A percentile compares a stretch with the other conserved stretches of the same genome.
Conservation (phyloP, 768 basidiomycete genomes). For the Phaeotremella fagi region DNA sequence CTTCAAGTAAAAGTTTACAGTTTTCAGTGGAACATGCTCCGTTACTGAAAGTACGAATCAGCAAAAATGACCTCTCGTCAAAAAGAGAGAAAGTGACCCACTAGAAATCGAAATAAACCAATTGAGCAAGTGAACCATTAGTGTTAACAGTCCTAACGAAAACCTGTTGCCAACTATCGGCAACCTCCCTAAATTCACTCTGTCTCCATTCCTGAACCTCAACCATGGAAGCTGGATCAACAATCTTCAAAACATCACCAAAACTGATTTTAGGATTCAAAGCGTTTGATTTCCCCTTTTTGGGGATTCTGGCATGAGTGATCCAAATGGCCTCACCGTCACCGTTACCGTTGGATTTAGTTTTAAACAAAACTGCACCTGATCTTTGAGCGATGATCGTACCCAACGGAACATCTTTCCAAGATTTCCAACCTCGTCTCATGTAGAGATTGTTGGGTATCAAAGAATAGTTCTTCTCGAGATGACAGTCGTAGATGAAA, state of each 20-base stretch:
- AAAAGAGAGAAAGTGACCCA: slow-evolving; percentile 12
- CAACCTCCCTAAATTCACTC: slow-evolving; percentile 15
- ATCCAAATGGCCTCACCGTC: slow-evolving; percentile 31
- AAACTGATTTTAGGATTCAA: slow-evolving; percentile 39
- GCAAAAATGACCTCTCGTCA: not conserved
- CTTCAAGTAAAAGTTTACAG: slow-evolving; percentile 30
- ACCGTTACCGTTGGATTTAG: not conserved
- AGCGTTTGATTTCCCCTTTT: slow-evolving; percentile 17
- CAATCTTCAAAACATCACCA: slow-evolving; percentile 24
- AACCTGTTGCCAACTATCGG: slow-evolving; percentile 36
- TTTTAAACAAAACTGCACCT: slow-evolving; percentile 42
- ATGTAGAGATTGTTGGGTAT: slow-evolving; percentile 15
- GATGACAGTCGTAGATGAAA: slow-evolving; percentile 39
- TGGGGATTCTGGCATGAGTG: slow-evolving; percentile 39
- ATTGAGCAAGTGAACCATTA: slow-evolving; percentile 15
- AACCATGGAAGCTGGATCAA: slow-evolving; percentile 15
- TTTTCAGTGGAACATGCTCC: slow-evolving; percentile 41
- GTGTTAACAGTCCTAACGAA: slow-evolving; percentile 18
- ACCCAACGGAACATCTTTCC: slow-evolving; percentile 23
- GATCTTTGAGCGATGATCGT: slow-evolving; percentile 27
- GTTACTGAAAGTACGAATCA: slow-evolving; percentile 24
- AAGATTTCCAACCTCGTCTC: slow-evolving; percentile 10
- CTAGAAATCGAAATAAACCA: slow-evolving; percentile 45
- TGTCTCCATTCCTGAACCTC: slow-evolving; percentile 32
- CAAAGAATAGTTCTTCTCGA: slow-evolving; percentile 16